These are phyloP conservation scores for Aphanomyces euteiches DNA, from an alignment of 352 stramenopile species.

Conservation along the genomic window DNA sequence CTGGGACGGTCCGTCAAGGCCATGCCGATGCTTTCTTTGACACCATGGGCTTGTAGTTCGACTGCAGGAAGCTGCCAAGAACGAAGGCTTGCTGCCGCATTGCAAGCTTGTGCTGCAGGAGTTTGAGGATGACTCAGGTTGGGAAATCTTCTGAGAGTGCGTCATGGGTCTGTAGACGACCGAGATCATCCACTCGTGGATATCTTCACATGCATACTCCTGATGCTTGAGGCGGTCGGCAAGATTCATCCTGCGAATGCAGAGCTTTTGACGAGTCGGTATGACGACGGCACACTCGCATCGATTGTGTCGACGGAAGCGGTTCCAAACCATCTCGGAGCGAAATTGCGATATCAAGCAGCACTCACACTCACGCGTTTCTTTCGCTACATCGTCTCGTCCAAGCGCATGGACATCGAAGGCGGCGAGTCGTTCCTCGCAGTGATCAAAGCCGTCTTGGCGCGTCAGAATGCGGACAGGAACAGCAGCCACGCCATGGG, in stretches of 20 bases:
- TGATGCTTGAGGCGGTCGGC: constrained; percentile 19
- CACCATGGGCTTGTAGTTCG: not conserved
- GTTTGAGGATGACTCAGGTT: not conserved
- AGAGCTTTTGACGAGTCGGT: not conserved
- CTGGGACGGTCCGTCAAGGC: constrained; percentile 1
- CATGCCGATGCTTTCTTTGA: too few relatives aligned
- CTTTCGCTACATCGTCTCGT: constrained; percentile 25
- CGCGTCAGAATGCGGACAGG: not conserved
- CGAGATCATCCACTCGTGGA: not conserved
- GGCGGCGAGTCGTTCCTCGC: constrained; percentile 7
- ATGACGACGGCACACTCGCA: constrained; percentile 6
- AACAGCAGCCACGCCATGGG: not conserved
- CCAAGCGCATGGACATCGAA: constrained; percentile 1
- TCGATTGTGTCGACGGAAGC: constrained; percentile 23
- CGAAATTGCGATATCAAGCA: not conserved
- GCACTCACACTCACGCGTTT: constrained; percentile 29
- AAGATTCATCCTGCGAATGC: constrained; percentile 6
- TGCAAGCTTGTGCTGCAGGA: not conserved
- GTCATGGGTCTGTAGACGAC: not conserved
- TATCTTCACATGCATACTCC: constrained; percentile 9
- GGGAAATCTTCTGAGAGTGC: not conserved
- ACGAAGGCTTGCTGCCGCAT: constrained; percentile 15
- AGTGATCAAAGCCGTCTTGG: constrained; percentile 12
- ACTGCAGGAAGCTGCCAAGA: constrained; percentile 24
- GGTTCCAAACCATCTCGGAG: constrained; percentile 12